phyloP scores from a whole-genome alignment of 805 yeast genomes.

The Yarrowia sp. region DNA sequence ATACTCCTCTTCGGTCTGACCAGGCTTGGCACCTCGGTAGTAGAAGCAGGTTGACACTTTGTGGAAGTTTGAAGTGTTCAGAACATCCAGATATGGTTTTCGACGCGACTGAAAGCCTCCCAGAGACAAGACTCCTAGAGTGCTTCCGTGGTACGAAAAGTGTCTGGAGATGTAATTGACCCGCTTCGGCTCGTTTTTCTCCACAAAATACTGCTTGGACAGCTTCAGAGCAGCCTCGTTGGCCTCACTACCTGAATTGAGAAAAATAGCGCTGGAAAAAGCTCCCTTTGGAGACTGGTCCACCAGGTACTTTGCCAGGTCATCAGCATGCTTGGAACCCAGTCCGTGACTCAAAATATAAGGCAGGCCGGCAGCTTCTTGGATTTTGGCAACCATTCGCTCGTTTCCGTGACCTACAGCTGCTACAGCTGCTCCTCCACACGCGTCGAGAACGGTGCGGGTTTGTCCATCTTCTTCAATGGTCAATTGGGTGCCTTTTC shows the following conservation, averaged over 20 bases:
- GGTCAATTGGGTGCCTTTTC: neutral
- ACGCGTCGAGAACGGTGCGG: neutral
- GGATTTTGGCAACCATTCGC: constrained; percentile 1
- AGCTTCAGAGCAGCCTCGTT: constrained; percentile 60
- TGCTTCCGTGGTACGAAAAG: constrained; percentile 50
- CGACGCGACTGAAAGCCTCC: constrained; percentile 1
- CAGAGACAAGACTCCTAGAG: constrained; percentile 32
- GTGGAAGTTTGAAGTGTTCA: neutral
- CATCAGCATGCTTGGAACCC: neutral
- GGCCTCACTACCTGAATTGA: constrained; percentile 51
- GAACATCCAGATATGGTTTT: neutral
- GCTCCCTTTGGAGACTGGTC: constrained; percentile 5
- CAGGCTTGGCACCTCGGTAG: constrained; percentile 37
- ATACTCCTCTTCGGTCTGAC: constrained; percentile 44
- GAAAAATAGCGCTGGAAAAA: neutral
- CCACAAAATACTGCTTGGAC: constrained; percentile 48
- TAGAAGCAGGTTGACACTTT: constrained; percentile 9
- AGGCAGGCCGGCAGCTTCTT: neutral
- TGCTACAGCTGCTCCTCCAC: constrained; percentile 17
- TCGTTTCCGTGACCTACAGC: constrained; percentile 5
- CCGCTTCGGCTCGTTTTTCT: constrained; percentile 44
- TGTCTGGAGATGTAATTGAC: constrained; percentile 45
- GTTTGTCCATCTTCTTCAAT: constrained; percentile 2
- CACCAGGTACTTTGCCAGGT: neutral
- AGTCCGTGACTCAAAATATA: constrained; percentile 1